Percentiles rank a stretch among this genome's conserved stretches.
These are phyloP conservation scores for Lactifluus piperatus DNA, from an alignment of 768 basidiomycete species.

Conservation along the genomic window DNA sequence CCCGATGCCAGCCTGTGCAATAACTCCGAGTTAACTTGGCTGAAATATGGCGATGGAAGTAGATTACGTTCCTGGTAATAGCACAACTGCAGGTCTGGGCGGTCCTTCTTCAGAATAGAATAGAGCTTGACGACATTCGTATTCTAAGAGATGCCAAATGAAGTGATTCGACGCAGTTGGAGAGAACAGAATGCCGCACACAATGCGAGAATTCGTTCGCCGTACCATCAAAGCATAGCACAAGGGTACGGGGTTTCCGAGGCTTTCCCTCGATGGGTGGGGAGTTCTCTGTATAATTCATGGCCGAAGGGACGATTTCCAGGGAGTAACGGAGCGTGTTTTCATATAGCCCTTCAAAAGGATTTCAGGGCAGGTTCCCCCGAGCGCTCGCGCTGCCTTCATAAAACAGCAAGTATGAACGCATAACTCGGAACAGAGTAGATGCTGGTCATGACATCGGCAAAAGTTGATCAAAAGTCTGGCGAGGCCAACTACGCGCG, in stretches of 20 bases:
- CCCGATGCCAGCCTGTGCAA: constrained; percentile 2
- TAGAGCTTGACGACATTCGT: constrained; percentile 69
- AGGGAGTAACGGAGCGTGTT: not conserved
- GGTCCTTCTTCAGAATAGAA: constrained; percentile 53
- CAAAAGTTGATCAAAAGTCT: not conserved
- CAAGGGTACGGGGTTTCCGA: constrained; percentile 35
- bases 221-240: constrained; percentile 70
- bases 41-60: too few species aligned
- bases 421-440: not conserved
- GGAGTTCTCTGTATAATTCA: not conserved
- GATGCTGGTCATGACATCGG: not conserved
- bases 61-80: constrained; percentile 6
- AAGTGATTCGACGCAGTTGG: not conserved
- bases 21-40: not conserved
- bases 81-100: constrained; percentile 20
- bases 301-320: not conserved
- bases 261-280: not conserved
- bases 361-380: not conserved
- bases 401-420: not conserved
- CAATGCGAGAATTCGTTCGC: constrained; percentile 32
- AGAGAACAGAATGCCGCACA: not conserved
- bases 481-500: not conserved
- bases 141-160: constrained; percentile 31
- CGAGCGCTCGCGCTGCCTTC: not conserved
- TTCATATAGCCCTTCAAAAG: not conserved